Conservation (phyloP, 1,139 yeast genomes). For the Taphrina betulina region DNA sequence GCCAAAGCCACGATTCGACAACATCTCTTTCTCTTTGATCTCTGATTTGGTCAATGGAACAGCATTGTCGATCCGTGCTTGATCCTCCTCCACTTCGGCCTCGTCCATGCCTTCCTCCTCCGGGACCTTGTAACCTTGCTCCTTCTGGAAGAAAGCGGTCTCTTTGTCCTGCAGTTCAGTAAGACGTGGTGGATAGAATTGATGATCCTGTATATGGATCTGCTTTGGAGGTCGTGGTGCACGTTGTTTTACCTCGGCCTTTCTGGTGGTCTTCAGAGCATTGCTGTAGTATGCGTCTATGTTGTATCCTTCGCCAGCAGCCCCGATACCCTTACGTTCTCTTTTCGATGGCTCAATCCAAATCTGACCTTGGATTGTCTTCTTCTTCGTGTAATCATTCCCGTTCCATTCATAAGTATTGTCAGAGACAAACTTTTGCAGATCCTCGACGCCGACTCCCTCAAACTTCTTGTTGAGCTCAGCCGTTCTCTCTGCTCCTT, state of each 20-base stretch:
- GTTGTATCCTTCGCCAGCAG: slow-evolving; percentile 70
- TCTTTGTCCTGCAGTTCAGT: slow-evolving; percentile 71
- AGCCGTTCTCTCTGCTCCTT: slow-evolving; percentile 80
- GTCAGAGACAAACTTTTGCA: slow-evolving; percentile 85
- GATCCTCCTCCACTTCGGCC: slow-evolving; percentile 54
- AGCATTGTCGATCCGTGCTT: slow-evolving; percentile 65
- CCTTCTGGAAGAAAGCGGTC: slow-evolving; percentile 70
- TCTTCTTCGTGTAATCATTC: slow-evolving; percentile 76
- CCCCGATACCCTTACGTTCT: slow-evolving; percentile 58
- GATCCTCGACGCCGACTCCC: slow-evolving; percentile 82
- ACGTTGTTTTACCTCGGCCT: slow-evolving; percentile 46
- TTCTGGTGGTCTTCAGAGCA: slow-evolving; percentile 51
- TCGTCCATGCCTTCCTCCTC: slow-evolving; percentile 47
- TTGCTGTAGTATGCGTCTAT: slow-evolving; percentile 87
- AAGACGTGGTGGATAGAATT: slow-evolving; percentile 72
- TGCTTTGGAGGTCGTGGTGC: slow-evolving; percentile 51
- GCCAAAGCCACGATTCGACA: slow-evolving; percentile 66
- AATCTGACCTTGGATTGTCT: slow-evolving; percentile 47
- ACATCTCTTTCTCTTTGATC: slow-evolving; percentile 57
- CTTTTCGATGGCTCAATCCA: slow-evolving; percentile 91
- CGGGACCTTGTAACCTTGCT: slow-evolving; percentile 67
- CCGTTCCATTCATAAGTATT: slow-evolving; percentile 99
- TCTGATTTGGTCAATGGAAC: slow-evolving; percentile 78
- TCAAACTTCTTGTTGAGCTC: slow-evolving; percentile 75
- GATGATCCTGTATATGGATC: slow-evolving; percentile 65